Evolutionary conservation across 371 early-diverging fungal genomes (phyloP).

Genomic region (Mucor velutinosus): DNA sequence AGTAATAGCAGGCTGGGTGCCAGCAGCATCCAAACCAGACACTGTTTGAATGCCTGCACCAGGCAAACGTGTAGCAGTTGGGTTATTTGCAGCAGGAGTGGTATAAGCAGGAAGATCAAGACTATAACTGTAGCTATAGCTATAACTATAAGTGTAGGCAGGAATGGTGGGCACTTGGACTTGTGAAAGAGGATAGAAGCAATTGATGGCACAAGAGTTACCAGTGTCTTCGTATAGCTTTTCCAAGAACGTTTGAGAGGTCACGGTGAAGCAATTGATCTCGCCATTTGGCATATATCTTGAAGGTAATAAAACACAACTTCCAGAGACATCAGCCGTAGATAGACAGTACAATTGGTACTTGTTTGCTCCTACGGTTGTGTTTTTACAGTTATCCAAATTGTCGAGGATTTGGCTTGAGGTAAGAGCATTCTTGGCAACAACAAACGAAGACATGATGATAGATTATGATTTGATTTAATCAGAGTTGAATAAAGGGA

Average conservation of each 20-base stretch:
- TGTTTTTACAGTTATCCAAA: slow-evolving; percentile 1
- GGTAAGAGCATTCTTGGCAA: not conserved
- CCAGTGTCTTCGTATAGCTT: slow-evolving; percentile 5
- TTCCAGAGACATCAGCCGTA: not conserved
- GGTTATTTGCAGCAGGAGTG: not conserved
- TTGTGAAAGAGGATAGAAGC: slow-evolving; percentile 4
- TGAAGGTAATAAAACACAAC: slow-evolving; percentile 6
- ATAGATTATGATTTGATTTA: not conserved
- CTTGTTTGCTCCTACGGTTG: slow-evolving; percentile 10
- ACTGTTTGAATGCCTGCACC: not conserved
- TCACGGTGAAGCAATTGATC: slow-evolving; percentile 5
- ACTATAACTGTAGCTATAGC: not conserved
- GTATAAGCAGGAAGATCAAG: not conserved
- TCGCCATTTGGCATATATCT: not conserved
- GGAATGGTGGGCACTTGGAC: not conserved
- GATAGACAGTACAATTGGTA: slow-evolving; percentile 12
- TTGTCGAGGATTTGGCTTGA: slow-evolving; percentile 1
- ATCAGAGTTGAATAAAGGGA: not conserved
- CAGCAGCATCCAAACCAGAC: not conserved
- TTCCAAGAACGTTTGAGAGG: slow-evolving; percentile 4
- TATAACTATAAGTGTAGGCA: not conserved
- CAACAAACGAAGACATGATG: not conserved
- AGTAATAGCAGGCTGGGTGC: not conserved
- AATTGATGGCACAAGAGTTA: slow-evolving; percentile 11
- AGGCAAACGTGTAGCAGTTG: not conserved